A percentile compares a stretch with the other conserved stretches of the same genome.
phyloP scores from a whole-genome alignment of 805 yeast species.

The Komagataella phaffii region DNA sequence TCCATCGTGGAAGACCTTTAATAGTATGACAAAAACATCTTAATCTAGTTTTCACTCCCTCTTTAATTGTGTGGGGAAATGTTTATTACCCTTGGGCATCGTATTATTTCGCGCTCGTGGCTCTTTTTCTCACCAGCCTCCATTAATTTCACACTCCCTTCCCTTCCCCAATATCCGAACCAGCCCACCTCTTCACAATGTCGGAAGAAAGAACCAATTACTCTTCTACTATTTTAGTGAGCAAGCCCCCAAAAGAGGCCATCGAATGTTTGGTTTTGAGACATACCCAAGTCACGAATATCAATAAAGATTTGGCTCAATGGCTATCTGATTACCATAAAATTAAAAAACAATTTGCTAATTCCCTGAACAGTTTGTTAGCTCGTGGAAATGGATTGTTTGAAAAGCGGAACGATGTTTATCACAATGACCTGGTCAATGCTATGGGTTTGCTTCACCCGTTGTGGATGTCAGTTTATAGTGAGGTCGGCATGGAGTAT shows the following conservation, averaged over 20 bases:
- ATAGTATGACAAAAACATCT: background rate
- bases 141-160: background rate
- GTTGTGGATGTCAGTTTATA: conserved; percentile 29
- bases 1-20: background rate
- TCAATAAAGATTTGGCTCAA: conserved; percentile 48
- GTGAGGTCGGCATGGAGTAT: conserved; percentile 29
- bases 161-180: background rate
- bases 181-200: background rate
- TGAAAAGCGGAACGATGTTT: conserved; percentile 22
- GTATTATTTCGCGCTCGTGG: background rate
- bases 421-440: conserved; percentile 33
- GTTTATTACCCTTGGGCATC: background rate
- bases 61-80: background rate
- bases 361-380: conserved; percentile 27
- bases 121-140: background rate
- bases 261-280: conserved; percentile 47
- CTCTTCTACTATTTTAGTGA: conserved; percentile 19
- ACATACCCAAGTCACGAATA: conserved; percentile 34
- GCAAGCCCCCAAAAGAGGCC: conserved; percentile 42
- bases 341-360: conserved; percentile 31
- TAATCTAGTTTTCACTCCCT: background rate
- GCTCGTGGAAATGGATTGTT: conserved; percentile 21
- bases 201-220: conserved; percentile 11
- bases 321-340: conserved; percentile 44
- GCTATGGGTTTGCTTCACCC: conserved; percentile 30